These are phyloP conservation scores for Decorospora gaudefroyi DNA, from an alignment of 2,329 filamentous ascomycete genomes.

Conservation along the genomic window DNA sequence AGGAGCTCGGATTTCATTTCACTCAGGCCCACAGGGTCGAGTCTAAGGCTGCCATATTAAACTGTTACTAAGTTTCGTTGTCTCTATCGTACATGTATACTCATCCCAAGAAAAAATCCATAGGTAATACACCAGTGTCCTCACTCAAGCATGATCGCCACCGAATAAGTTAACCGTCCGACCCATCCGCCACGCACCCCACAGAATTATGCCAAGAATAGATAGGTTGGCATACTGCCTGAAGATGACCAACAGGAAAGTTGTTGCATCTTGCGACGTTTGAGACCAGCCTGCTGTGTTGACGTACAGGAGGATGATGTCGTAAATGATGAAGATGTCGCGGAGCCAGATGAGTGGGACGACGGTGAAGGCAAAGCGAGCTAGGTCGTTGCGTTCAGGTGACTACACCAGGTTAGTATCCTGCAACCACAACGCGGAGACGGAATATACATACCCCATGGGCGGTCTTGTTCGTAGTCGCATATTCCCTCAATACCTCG, in stretches of 20 bases:
- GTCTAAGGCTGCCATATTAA: no score
- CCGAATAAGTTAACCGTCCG: conserved; percentile 4
- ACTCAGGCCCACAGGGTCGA: no score
- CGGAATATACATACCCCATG: conserved; percentile 2
- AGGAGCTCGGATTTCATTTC: no score
- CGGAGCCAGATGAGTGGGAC: conserved; percentile 13
- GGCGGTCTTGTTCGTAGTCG: conserved; percentile 5
- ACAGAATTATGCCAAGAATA: conserved; percentile 8
- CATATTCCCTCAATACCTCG: conserved; percentile 7
- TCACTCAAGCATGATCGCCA: conserved; percentile 1
- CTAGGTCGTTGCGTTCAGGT: conserved; percentile 8
- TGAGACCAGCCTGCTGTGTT: conserved; percentile 3
- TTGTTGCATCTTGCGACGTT: conserved; percentile 1
- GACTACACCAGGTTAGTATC: conserved; percentile 1
- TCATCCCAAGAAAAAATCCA: no score
- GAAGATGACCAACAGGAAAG: conserved; percentile 5
- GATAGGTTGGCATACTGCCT: conserved; percentile 8
- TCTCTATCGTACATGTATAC: no score
- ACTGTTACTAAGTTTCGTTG: no score
- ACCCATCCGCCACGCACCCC: conserved; percentile 14
- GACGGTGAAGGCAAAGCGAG: conserved; percentile 5
- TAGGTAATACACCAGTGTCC: no score
- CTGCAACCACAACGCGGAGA: background rate
- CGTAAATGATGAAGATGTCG: conserved; percentile 13
- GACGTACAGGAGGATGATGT: conserved; percentile 6